These are phyloP conservation scores for Penicillium nucicola DNA, from an alignment of 495 filamentous ascomycete species.

Conservation along the genomic window DNA sequence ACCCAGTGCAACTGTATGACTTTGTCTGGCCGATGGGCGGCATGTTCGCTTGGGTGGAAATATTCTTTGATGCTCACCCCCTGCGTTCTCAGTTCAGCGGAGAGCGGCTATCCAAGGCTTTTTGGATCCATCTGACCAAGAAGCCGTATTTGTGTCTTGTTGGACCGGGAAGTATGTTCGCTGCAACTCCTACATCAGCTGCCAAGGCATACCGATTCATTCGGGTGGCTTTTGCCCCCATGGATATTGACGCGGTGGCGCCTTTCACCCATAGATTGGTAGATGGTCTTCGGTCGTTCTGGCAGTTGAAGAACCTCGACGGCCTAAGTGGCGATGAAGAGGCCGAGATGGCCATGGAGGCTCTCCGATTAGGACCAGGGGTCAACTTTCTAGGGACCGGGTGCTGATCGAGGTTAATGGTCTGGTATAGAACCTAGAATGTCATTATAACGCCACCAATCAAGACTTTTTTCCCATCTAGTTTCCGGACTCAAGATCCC, in stretches of 20 bases:
- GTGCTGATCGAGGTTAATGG: conserved; percentile 12
- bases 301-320: conserved; percentile 62
- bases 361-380: conserved; percentile 6
- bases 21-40: conserved; percentile 82
- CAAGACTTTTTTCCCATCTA: neutral
- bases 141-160: conserved; percentile 65
- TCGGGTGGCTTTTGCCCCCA: conserved; percentile 84
- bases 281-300: conserved; percentile 69
- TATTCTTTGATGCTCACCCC: conserved; percentile 69
- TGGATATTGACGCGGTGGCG: conserved; percentile 63
- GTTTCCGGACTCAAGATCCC: neutral
- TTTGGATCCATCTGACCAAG: conserved; percentile 72
- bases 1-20: conserved; percentile 64
- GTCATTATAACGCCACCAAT: neutral
- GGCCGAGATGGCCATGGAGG: conserved; percentile 11
- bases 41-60: conserved; percentile 85
- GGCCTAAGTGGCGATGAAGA: conserved; percentile 57
- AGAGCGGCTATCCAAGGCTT: conserved; percentile 49
- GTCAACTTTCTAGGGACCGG: conserved; percentile 26
- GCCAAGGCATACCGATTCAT: conserved; percentile 61
- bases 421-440: neutral
- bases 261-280: conserved; percentile 58
- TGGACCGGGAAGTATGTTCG: conserved; percentile 68
- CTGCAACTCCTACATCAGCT: conserved; percentile 50
- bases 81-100: conserved; percentile 47